phyloP scores from a whole-genome alignment of 1,139 yeast genomes.

The Suhomyces yuchorum region DNA sequence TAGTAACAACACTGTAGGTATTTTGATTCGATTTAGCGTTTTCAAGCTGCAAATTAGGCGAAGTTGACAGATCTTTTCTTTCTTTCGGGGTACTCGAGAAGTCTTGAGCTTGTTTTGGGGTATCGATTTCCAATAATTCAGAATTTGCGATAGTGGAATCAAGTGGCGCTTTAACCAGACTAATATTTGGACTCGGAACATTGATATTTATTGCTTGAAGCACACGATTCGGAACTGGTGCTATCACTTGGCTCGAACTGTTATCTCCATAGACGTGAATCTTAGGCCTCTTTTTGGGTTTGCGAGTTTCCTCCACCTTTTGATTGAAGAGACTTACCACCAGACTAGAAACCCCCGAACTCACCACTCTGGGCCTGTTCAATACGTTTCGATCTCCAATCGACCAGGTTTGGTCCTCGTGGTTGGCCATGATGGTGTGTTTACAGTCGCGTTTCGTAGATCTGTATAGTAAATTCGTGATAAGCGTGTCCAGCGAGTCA shows the following conservation, averaged over 20 bases:
- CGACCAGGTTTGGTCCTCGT: slow-evolving; percentile 6
- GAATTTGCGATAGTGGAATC: not conserved
- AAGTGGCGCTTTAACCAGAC: not conserved
- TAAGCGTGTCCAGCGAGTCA: not conserved
- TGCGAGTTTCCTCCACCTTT: slow-evolving; percentile 2
- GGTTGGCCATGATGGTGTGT: slow-evolving; percentile 4
- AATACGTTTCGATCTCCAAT: slow-evolving; percentile 5
- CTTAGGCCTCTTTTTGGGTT: slow-evolving; percentile 12
- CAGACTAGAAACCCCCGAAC: slow-evolving; percentile 2
- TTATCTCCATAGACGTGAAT: slow-evolving; percentile 12
- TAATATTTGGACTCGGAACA: not conserved
- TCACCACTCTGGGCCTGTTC: slow-evolving; percentile 6
- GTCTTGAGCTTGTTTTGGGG: not conserved
- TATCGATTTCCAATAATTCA: not conserved
- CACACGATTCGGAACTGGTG: not conserved
- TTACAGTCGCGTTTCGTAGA: slow-evolving; percentile 3
- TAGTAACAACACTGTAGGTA: not conserved
- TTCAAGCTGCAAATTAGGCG: not conserved
- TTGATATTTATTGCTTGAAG: slow-evolving; percentile 3
- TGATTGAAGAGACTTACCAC: slow-evolving; percentile 6
- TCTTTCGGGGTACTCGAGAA: too few relatives aligned
- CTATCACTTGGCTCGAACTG: not conserved
- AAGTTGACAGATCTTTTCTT: too few relatives aligned
- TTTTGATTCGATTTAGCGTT: not conserved
- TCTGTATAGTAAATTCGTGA: not conserved